Base-by-base conservation (phyloP, 179 eudicot genomes). In the Heliamphora pulchella region DNA sequence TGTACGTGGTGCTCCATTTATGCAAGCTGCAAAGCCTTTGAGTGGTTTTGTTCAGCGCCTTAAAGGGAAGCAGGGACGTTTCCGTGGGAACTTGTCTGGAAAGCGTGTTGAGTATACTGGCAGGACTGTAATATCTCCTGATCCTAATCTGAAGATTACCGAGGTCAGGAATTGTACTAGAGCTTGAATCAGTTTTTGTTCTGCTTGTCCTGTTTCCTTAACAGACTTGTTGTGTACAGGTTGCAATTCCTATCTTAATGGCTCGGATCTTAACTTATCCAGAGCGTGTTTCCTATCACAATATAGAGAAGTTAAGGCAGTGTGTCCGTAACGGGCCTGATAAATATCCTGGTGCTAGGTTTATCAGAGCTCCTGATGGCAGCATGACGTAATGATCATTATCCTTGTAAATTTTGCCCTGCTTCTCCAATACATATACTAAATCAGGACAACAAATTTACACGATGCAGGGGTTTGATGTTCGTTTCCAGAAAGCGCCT, bases 81-180 rank as follows among this genome's bases (percentile, higher is more conserved):
- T 96, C 77, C 98, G 99, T 65, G 92, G 91, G 57, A 96, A 96
- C 82, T 84, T 96, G 77, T 94, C 96, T 46, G 99, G 99, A 55
- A 96, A 96, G 89, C 99, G 99, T 86, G 99, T 94, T 83, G 97
- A 96, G 79, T 96, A 86, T 82, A 96, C 99, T 58, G 99, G 99
- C 64, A 86, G 99, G 74, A 96, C 99, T 61, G 98, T 96, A 55
- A 96, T 94, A 79, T 96, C 99, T 43, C 98, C 98, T 41, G 99
- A 94, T 84, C 98, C 99, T 75, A 96, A 94, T 85, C 84, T 96
- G 85, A 94, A 96, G 83, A 94, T 96, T 69, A 92, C 96, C 57
- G 94, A 96, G 99, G 99, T 96, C 50, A 18, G 81, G 46, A 47
- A 53, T 41, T 43, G 44, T n/a, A 72, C 73, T 80, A 15, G 46